These are phyloP conservation scores for Magnusiomyces starmeri DNA, from an alignment of 1,139 yeast genomes.

Conservation along the genomic window DNA sequence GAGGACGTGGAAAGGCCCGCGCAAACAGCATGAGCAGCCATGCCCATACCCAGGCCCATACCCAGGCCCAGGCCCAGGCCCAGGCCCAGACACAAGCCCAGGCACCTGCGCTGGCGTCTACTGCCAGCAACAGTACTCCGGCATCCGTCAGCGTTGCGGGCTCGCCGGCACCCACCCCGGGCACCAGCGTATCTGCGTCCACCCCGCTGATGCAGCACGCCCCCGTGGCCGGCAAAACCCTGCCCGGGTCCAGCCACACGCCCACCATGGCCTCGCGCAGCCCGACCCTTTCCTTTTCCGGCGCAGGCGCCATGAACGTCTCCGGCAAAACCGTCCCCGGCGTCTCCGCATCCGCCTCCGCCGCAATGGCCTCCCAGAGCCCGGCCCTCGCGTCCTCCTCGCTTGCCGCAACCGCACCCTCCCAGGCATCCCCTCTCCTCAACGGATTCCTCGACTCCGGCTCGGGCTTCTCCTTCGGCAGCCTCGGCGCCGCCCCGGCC, in stretches of 20 bases:
- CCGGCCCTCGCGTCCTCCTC: neutral
- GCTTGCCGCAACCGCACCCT: neutral
- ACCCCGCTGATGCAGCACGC: neutral
- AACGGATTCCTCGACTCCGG: neutral
- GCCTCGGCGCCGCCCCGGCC: neutral
- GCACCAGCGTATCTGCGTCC: neutral
- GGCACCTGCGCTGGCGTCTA: no score
- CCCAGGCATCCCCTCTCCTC: neutral
- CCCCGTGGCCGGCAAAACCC: neutral
- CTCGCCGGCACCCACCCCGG: neutral
- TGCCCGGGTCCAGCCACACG: neutral
- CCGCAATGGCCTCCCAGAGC: neutral
- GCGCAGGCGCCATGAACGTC: no score
- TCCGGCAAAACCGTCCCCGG: constrained; percentile 4
- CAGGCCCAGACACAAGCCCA: no score
- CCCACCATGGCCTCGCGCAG: neutral
- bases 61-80: no score
- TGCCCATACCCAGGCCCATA: no score
- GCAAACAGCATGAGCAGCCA: no score
- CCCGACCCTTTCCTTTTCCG: neutral
- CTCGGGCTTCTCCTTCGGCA: neutral
- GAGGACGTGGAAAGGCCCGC: neutral
- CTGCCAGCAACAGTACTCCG: no score
- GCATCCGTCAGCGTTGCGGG: neutral
- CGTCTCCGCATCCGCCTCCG: neutral